Evolutionary conservation across 2,329 filamentous ascomycete genomes (phyloP).

Genomic region (Aspergillus caelatus): DNA sequence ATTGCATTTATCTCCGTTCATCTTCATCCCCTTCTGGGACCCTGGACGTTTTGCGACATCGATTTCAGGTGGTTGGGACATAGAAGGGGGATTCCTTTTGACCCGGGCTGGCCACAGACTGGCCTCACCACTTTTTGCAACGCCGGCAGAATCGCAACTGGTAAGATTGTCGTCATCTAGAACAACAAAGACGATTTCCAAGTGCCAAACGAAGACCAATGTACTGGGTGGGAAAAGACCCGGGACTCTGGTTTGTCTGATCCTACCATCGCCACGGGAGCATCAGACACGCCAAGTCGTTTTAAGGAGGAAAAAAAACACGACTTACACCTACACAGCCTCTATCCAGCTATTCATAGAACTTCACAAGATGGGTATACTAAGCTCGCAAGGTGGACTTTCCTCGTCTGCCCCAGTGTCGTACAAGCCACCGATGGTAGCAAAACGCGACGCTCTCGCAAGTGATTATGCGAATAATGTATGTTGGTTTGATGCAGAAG

Average conservation of each 20-base stretch:
- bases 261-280: neutral
- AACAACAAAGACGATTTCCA: neutral
- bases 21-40: neutral
- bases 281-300: neutral
- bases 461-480: neutral
- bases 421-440: neutral
- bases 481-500: conserved; percentile 8
- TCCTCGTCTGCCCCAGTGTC: conserved; percentile 3
- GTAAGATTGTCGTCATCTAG: neutral
- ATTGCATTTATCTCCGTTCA: conserved; percentile 2
- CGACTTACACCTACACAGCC: neutral
- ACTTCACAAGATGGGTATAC: neutral
- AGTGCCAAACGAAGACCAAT: neutral
- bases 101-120: neutral
- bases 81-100: neutral
- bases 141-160: neutral
- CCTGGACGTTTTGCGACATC: neutral
- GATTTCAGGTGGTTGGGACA: neutral
- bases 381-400: conserved; percentile 1
- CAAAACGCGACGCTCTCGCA: neutral
- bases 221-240: neutral
- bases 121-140: neutral
- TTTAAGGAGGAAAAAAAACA: neutral
- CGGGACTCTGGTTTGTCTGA: neutral
- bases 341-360: neutral